Evolutionary conservation across 208 protist species (phyloP).

Genomic region (Crithidia bombi): DNA sequence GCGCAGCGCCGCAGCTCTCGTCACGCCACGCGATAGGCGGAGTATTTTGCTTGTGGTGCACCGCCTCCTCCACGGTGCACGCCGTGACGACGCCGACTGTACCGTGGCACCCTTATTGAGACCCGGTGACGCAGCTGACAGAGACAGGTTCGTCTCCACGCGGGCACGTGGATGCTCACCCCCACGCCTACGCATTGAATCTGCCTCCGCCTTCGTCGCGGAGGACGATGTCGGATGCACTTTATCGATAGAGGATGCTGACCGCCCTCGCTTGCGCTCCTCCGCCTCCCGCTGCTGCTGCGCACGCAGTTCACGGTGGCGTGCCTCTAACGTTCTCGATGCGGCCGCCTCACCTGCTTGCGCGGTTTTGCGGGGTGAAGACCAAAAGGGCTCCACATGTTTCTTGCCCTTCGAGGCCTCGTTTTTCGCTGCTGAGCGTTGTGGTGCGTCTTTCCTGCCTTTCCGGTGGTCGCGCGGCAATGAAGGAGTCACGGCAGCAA

Average conservation of each 20-base stretch:
- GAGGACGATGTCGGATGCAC: not conserved
- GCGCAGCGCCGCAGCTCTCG: constrained; percentile 18
- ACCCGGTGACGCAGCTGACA: not conserved
- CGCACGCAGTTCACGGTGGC: constrained; percentile 21
- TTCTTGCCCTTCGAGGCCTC: not conserved
- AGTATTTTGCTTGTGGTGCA: constrained; percentile 24
- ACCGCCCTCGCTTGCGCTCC: constrained; percentile 3
- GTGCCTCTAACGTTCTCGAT: constrained; percentile 14
- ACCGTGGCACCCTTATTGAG: not conserved
- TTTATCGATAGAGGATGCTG: not conserved
- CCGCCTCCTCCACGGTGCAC: constrained; percentile 22
- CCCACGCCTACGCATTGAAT: not conserved
- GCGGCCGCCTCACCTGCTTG: constrained; percentile 8
- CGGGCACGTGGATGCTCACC: not conserved
- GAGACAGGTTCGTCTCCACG: not conserved
- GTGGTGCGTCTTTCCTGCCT: not conserved
- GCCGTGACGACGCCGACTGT: not conserved
- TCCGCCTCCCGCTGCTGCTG: constrained; percentile 4
- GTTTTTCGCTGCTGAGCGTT: not conserved
- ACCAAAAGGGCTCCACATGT: not conserved
- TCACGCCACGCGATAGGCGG: constrained; percentile 22
- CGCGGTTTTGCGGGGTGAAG: not conserved
- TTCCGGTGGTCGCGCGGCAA: not conserved
- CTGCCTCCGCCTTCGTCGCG: not conserved
- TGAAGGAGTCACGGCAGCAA: not conserved